Evolutionary conservation across 2,329 filamentous ascomycete genomes (phyloP).

Genomic region (Aspergillus awamori): DNA sequence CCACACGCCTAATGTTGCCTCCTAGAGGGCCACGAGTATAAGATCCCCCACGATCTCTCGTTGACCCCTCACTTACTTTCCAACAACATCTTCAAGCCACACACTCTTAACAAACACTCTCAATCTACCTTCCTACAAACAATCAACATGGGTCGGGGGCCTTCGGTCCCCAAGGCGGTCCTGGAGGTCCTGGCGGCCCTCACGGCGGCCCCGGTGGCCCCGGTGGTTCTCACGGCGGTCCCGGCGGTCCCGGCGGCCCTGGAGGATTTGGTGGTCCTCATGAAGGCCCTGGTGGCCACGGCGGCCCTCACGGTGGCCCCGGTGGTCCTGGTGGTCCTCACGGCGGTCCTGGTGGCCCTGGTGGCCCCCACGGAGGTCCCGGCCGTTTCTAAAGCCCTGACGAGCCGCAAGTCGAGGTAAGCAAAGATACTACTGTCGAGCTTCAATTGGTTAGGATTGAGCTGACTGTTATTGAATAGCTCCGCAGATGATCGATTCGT

Average conservation of each 20-base stretch:
- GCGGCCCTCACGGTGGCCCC: neutral
- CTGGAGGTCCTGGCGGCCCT: neutral
- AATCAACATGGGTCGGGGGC: neutral
- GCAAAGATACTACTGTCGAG: neutral
- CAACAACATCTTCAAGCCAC: neutral
- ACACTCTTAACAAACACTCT: neutral
- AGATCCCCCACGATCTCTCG: constrained; percentile 4
- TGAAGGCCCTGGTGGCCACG: neutral
- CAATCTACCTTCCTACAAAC: neutral
- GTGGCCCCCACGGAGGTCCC: neutral
- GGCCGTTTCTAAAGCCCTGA: neutral
- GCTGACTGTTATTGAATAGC: neutral
- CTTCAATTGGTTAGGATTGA: neutral
- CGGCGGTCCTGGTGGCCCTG: neutral
- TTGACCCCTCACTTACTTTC: neutral
- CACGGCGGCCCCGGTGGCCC: neutral
- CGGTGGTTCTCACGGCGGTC: neutral
- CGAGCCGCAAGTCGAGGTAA: neutral
- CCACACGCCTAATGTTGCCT: neutral
- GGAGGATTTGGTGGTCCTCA: neutral
- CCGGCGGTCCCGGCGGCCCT: neutral
- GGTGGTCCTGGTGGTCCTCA: neutral
- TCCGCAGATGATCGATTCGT: neutral
- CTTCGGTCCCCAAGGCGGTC: neutral
- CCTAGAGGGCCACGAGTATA: neutral